Evolutionary conservation across 306 rosid genomes (phyloP).

Genomic region (Abrus pulchellus): DNA sequence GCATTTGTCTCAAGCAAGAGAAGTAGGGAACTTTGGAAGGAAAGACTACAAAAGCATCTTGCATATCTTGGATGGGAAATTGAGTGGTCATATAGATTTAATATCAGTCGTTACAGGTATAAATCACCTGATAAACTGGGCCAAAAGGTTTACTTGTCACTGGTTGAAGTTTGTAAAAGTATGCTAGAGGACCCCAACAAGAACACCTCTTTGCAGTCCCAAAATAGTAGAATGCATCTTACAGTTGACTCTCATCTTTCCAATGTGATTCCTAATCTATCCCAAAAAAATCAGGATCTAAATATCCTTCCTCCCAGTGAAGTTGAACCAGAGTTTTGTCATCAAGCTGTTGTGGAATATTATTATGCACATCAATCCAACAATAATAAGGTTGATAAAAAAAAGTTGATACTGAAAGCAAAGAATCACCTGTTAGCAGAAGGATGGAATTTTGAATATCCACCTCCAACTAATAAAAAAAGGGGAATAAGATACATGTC

Average conservation of each 20-base stretch:
- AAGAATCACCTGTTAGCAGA: constrained; percentile 57
- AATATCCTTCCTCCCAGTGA: constrained; percentile 24
- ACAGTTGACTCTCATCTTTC: constrained; percentile 28
- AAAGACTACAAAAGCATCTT: constrained; percentile 61
- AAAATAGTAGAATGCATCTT: constrained; percentile 34
- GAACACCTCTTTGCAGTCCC: constrained; percentile 39
- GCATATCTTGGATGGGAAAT: constrained; percentile 77
- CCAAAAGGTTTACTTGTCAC: constrained; percentile 54
- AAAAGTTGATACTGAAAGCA: constrained; percentile 49
- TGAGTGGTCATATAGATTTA: background rate
- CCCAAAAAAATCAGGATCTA: constrained; percentile 43
- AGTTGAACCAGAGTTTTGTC: constrained; percentile 51
- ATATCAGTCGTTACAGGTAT: constrained; percentile 36
- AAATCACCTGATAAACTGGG: constrained; percentile 48
- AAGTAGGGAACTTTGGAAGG: background rate
- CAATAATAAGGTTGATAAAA: background rate
- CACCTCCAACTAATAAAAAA: constrained; percentile 47
- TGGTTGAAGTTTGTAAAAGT: constrained; percentile 57
- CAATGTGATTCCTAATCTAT: constrained; percentile 33
- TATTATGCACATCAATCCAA: background rate
- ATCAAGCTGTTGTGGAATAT: constrained; percentile 64
- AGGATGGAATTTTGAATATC: constrained; percentile 59
- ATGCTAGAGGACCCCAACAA: constrained; percentile 36
- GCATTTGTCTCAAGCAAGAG: background rate
- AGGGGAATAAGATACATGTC: constrained; percentile 55